Percentiles rank a stretch among this genome's conserved stretches.
Conservation (phyloP, 495 filamentous ascomycete genomes). For the Glarea lozoyensis region DNA sequence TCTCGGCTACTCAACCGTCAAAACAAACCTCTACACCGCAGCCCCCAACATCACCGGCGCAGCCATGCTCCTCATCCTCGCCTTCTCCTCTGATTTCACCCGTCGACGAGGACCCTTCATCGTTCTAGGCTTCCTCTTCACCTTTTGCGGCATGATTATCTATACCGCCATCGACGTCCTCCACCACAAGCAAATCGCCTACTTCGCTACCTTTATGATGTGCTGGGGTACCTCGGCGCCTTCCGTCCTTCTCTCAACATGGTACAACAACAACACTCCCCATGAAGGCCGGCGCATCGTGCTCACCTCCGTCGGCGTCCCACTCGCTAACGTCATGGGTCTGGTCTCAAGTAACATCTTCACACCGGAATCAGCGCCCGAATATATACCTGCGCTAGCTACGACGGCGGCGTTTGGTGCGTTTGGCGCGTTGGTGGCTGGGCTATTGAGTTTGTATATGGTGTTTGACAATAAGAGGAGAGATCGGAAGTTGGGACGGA, state of each 20-base stretch:
- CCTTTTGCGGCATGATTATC: constrained; percentile 68
- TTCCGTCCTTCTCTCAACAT: constrained; percentile 45
- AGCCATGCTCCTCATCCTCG: constrained; percentile 58
- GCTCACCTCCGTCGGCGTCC: constrained; percentile 65
- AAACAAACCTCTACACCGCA: constrained; percentile 71
- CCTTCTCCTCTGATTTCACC: constrained; percentile 55
- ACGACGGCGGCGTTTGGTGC: constrained; percentile 69
- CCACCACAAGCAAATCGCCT: constrained; percentile 51
- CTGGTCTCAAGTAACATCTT: constrained; percentile 69
- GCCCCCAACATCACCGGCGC: constrained; percentile 64
- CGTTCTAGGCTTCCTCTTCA: constrained; percentile 61
- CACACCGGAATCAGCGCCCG: constrained; percentile 57
- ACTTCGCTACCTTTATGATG: constrained; percentile 80
- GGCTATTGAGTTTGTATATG: constrained; percentile 58
- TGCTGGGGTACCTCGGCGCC: constrained; percentile 59
- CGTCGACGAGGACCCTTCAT: constrained; percentile 68
- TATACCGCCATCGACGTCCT: constrained; percentile 61
- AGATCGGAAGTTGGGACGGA: constrained; percentile 50
- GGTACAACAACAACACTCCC: constrained; percentile 78
- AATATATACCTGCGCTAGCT: constrained; percentile 64
- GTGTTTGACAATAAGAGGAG: constrained; percentile 57
- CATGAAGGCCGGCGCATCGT: constrained; percentile 64
- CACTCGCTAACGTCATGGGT: constrained; percentile 75
- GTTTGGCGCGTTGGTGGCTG: constrained; percentile 47
- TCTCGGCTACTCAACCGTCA: constrained; percentile 53